Conservation (phyloP, 148 eudicot genomes). For the Heliamphora exappendiculata region DNA sequence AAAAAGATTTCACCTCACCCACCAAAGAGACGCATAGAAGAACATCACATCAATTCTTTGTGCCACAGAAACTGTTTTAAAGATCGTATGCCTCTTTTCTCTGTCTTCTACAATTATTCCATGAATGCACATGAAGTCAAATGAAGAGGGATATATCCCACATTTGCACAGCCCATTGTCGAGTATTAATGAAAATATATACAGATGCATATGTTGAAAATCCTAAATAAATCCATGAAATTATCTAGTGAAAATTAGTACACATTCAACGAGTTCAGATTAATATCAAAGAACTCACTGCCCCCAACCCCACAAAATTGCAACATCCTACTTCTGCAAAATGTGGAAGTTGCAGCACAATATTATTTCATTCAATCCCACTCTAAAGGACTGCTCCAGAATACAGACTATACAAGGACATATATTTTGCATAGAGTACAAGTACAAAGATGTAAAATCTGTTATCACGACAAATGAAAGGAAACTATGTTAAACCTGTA, state of each 20-base stretch:
- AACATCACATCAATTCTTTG: not conserved
- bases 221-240: not conserved
- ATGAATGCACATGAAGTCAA: not conserved
- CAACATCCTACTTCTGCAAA: too few species aligned
- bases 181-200: not conserved
- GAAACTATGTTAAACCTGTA: too few species aligned
- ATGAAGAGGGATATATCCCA: not conserved
- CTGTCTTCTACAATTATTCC: not conserved
- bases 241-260: not conserved
- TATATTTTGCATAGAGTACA: too few species aligned
- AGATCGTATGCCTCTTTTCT: not conserved
- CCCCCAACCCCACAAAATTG: too few species aligned
- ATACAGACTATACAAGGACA: too few species aligned
- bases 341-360: too few species aligned
- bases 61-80: not conserved
- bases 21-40: slow-evolving; percentile 3
- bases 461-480: too few species aligned
- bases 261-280: too few species aligned
- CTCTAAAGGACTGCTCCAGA: too few species aligned
- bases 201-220: not conserved
- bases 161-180: not conserved
- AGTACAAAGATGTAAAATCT: too few species aligned
- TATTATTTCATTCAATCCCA: too few species aligned
- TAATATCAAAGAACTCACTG: too few species aligned
- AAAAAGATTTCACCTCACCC: slow-evolving; percentile 2